phyloP scores from a whole-genome alignment of 2,329 filamentous ascomycete species.

The Hypoxylon sp. region DNA sequence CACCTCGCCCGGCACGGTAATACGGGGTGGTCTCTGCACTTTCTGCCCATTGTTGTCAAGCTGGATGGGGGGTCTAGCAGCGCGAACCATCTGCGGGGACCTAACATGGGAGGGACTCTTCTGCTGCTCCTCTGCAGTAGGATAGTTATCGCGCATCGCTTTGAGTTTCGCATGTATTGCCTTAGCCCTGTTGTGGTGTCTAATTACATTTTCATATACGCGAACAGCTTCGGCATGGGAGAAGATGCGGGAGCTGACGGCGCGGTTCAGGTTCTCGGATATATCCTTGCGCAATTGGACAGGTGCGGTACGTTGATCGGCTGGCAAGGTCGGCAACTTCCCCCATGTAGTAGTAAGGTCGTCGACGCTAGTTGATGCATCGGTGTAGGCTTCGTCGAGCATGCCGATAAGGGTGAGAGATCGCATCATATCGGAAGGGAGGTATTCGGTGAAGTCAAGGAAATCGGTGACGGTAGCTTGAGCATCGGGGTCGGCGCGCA shows the following conservation, averaged over 20 bases:
- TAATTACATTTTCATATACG: conserved; percentile 72
- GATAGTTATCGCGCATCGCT: conserved; percentile 70
- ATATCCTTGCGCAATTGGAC: conserved; percentile 69
- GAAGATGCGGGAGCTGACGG: conserved; percentile 67
- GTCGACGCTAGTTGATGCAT: conserved; percentile 66
- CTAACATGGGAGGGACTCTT: conserved; percentile 64
- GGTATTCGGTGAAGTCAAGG: conserved; percentile 76
- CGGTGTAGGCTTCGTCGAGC: conserved; percentile 69
- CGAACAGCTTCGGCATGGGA: conserved; percentile 71
- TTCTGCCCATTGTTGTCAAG: conserved; percentile 60
- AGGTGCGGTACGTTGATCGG: conserved; percentile 61
- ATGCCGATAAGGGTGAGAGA: conserved; percentile 74
- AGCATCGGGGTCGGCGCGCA: conserved; percentile 72
- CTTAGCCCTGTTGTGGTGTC: conserved; percentile 71
- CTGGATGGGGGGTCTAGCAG: conserved; percentile 60
- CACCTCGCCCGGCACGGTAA: conserved; percentile 75
- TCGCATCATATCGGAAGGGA: conserved; percentile 73
- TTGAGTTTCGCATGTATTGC: conserved; percentile 69
- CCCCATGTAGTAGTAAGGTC: conserved; percentile 69
- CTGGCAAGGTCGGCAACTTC: conserved; percentile 62
- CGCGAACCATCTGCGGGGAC: conserved; percentile 65
- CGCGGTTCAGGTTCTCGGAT: conserved; percentile 66
- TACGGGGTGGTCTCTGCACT: conserved; percentile 63
- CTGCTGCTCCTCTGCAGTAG: conserved; percentile 61
- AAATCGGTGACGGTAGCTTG: conserved; percentile 78